Conservation (phyloP, 257 asterid genomes). For the Rhazya stricta region DNA sequence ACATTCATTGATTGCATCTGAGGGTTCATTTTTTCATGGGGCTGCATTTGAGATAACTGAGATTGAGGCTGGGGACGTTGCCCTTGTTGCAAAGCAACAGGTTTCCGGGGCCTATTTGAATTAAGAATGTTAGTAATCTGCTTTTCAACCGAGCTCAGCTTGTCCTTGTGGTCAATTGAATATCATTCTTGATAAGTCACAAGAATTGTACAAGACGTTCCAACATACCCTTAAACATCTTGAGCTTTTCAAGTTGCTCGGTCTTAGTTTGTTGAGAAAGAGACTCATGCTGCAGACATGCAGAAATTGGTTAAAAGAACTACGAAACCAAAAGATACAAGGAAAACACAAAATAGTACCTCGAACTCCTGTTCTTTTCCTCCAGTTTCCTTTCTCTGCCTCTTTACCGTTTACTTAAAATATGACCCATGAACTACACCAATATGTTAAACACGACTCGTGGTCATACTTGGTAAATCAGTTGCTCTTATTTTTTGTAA, state of each 20-base stretch:
- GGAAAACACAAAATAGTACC: background rate
- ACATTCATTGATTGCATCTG: conserved; percentile 65
- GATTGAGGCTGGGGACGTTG: conserved; percentile 65
- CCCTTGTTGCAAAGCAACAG: conserved; percentile 68
- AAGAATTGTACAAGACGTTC: conserved; percentile 63
- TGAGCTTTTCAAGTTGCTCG: conserved; percentile 76
- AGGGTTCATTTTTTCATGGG: conserved; percentile 61
- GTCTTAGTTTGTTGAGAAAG: conserved; percentile 73
- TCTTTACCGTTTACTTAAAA: too few species aligned
- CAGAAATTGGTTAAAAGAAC: conserved; percentile 12
- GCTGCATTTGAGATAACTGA: conserved; percentile 54
- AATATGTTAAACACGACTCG: background rate
- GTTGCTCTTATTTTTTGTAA: background rate
- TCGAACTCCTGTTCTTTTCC: background rate
- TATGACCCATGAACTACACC: background rate
- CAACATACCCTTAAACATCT: conserved; percentile 62
- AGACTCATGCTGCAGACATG: conserved; percentile 65
- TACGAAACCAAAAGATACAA: conserved; percentile 10
- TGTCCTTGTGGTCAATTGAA: conserved; percentile 63
- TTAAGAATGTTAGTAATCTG: conserved; percentile 66
- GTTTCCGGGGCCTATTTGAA: conserved; percentile 74
- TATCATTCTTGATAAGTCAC: conserved; percentile 55
- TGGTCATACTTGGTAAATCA: background rate
- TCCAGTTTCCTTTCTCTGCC: background rate
- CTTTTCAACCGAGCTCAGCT: conserved; percentile 54